These are phyloP conservation scores for Mycena olivaceomarginata DNA, from an alignment of 768 basidiomycete genomes.

Conservation along the genomic window DNA sequence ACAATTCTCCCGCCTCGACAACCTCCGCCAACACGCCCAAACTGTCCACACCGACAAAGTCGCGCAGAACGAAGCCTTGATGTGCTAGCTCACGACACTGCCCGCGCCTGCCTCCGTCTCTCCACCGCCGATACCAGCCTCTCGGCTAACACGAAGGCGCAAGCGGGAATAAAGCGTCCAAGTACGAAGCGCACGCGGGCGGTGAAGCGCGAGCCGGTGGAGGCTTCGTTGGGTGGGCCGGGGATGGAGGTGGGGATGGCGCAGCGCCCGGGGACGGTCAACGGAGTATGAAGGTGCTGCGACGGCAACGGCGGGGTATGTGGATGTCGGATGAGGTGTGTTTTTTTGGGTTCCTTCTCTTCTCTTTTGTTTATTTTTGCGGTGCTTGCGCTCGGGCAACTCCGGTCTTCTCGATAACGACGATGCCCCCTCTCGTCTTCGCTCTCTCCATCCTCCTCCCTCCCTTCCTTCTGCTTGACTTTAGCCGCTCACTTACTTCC, in stretches of 20 bases:
- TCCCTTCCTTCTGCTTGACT: too few relatives aligned
- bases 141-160: background rate
- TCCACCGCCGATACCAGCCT: background rate
- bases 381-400: too few relatives aligned
- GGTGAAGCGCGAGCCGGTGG: slow-evolving; percentile 33
- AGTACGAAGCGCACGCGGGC: slow-evolving; percentile 15
- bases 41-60: slow-evolving; percentile 97
- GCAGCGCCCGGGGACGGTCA: slow-evolving; percentile 81
- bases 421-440: too few relatives aligned
- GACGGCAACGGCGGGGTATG: background rate
- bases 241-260: slow-evolving; percentile 37
- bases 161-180: background rate
- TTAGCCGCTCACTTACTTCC: too few relatives aligned
- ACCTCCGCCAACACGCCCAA: slow-evolving; percentile 97
- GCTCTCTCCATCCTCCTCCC: too few relatives aligned
- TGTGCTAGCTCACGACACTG: slow-evolving; percentile 90
- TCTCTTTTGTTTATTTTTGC: background rate
- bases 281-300: slow-evolving; percentile 79
- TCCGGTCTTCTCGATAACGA: too few relatives aligned
- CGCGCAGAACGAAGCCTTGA: slow-evolving; percentile 92
- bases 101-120: slow-evolving; percentile 63
- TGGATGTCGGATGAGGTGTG: slow-evolving; percentile 30
- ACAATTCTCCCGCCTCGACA: slow-evolving; percentile 97
- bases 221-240: background rate
- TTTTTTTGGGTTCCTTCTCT: background rate